Evolutionary conservation across 106 monocot genomes (phyloP), one percentile per base, ranked within the genome.

Genomic region (Apostasia ramifera): DNA sequence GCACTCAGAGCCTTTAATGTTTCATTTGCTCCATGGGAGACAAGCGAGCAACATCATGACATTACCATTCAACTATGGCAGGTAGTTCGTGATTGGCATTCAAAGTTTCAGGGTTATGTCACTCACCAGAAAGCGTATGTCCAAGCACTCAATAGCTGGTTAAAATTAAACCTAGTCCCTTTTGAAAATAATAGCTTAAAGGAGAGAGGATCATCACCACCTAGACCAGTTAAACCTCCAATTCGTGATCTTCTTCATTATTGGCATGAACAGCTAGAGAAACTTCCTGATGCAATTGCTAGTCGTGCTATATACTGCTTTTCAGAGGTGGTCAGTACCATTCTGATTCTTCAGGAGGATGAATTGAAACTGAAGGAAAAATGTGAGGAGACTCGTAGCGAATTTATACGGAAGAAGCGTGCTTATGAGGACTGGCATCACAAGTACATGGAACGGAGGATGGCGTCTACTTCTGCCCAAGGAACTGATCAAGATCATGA

Each of bases 201-300:
- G 63, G 97, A 90, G 71, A 97, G 80, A 52, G 83, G 66, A 5
- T 84, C 86, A 5, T 84, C 86, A 2, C 86, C 92, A 8, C 57
- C 67, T 3, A 64, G 74, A 49, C 56, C 47, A 54, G 47, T 5
- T 49, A 62, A 51, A 1, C 77, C 88, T 47, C 77, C 77, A 2
- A 91, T 97, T 69, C 80, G 81, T 47, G 56, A 70, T 8, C 84
- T 97, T 51, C 61, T 97, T 15, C 54, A 70, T 41, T 71, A 78
- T 10, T 97, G 97, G 97, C 77, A 92, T 12, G 92, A 92, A 43
- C 65, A 83, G 38, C 79, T 97, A 0, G 79, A 81, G 67, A 97
- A 85, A 52, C 81, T 92, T 73, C 87, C 84, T 1, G 67, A 77
- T 55, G 86, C 80, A 6, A 68, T 77, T 5, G 82, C 89, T 7